Evolutionary conservation across 1,139 yeast species (phyloP), one percentile per base, ranked within the genome.

Genomic region (Yamadazyma membranifaciens): DNA sequence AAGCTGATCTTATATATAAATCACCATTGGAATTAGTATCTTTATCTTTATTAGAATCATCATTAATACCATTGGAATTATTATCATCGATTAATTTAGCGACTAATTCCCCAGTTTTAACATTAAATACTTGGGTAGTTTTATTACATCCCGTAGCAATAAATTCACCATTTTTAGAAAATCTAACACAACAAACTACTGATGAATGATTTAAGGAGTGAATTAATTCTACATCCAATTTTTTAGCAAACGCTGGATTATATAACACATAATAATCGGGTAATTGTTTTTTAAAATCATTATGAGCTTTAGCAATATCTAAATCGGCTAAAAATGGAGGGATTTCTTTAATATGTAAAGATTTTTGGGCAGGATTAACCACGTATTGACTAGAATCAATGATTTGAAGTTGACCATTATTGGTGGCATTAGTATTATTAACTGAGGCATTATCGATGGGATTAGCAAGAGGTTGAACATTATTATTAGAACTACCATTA

Each of bases 111-210:
- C 98, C 98, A 24, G 95, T 86, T 56, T 86, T 85, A 36, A 91
- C 97, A 52, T 86, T 87, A 66, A 84, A 92, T 46, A 92, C 96
- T 63, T 89, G 97, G 9, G 98, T 95, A 34, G 95, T 81, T 60
- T 92, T 88, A 69, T 92, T 92, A 69, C 98, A 91, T 34, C 98
- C 98, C 17, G 98, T 92, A 17, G 98, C 98, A 54, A 92, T 77
- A 60, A 79, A 87, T 65, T 87, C 87, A 48, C 98, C 98, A 62
- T 89, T 96, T 52, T 83, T 83, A 48, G 92, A 84, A 69, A 92
- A 92, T 48, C 95, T 76, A 42, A 92, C 98, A 66, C 98, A 92
- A 69, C 98, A 92, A 42, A 91, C 98, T 34, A 91, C 98, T 2
- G 95, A 86, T 15, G 89, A 79, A 67, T 92, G 98, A 59, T 87